Base-by-base conservation (phyloP, 2,329 filamentous ascomycete species). In the Cryphonectria carpinicola region DNA sequence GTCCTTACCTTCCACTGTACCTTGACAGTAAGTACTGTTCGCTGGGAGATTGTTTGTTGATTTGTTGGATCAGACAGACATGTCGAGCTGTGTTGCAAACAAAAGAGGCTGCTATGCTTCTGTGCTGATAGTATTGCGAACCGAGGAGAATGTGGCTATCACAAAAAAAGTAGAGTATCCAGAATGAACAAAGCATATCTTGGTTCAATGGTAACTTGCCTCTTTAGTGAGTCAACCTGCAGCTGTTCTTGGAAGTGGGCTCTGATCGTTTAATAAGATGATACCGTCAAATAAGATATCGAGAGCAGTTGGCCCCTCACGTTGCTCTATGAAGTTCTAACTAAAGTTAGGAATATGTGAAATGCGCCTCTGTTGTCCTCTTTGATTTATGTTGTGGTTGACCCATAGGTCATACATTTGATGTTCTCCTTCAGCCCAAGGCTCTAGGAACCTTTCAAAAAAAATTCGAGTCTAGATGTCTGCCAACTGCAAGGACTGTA, bases 311-410 rank as follows among this genome's bases (percentile, higher is more conserved):
- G 19, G 7, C 0, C 14, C 17, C n/a, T 54, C n/a, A 4, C 8
- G 8, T 1, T 37, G 1, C 25, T n/a, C 37, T 1, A 2, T 0
- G 3, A n/a, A 7, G 46, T 22, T 19, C 4, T 64, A 1, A 5
- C 25, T n/a, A 1, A 7, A 0, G 3, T 56, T 5, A 56, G 67
- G 32, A 14, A 4, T 41, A 14, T 41, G 10, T 37, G 37, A 14
- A 41, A 41, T 14, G 13, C 39, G 10, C 11, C 2, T 41, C 2
- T 13, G 39, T 13, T 41, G 39, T 13, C 11, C 39, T 41, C 39
- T 41, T 41, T 41, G 39, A 14, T 13, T 14, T 41, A 41, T 41
- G 39, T 10, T 41, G 13, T 41, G 39, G 3, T 41, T 41, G 3
- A 41, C 11, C 10, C 3, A 41, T 4, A 14, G 39, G 39, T 14